Evolutionary conservation across 257 asterid genomes (phyloP).

Genomic region (Fraxinus cuspidata): DNA sequence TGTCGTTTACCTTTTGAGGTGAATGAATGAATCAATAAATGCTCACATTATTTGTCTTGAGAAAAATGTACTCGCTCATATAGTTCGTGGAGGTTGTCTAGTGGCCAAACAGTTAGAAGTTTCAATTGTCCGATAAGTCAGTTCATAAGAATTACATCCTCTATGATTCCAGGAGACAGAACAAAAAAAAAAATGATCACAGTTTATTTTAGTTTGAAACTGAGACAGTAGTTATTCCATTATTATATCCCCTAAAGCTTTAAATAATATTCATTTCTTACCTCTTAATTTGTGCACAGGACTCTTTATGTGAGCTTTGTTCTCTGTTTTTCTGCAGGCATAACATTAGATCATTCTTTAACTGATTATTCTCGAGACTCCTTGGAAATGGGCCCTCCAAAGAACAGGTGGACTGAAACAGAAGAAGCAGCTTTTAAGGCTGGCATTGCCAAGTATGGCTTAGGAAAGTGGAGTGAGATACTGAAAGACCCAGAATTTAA

Average conservation of each 20-base stretch:
- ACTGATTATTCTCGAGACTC: slow-evolving; percentile 21
- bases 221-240: neutral
- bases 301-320: neutral
- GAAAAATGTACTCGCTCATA: neutral
- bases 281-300: neutral
- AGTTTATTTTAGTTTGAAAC: no score
- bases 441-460: slow-evolving; percentile 81
- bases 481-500: slow-evolving; percentile 92
- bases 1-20: neutral
- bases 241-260: neutral
- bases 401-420: slow-evolving; percentile 85
- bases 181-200: neutral
- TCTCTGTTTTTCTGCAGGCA: slow-evolving; percentile 16
- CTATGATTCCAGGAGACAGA: neutral
- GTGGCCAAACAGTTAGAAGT: neutral
- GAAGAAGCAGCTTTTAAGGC: slow-evolving; percentile 99
- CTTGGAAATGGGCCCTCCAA: slow-evolving; percentile 90
- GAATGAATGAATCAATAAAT: neutral
- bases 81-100: neutral
- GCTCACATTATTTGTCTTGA: neutral
- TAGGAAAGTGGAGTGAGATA: slow-evolving; percentile 96
- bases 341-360: neutral
- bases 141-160: neutral
- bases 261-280: neutral
- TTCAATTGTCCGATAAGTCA: neutral